A percentile compares a stretch with the other conserved stretches of the same genome.
Evolutionary conservation across 2,329 filamentous ascomycete species (phyloP).

Genomic region (Chaetomium olivaceum): DNA sequence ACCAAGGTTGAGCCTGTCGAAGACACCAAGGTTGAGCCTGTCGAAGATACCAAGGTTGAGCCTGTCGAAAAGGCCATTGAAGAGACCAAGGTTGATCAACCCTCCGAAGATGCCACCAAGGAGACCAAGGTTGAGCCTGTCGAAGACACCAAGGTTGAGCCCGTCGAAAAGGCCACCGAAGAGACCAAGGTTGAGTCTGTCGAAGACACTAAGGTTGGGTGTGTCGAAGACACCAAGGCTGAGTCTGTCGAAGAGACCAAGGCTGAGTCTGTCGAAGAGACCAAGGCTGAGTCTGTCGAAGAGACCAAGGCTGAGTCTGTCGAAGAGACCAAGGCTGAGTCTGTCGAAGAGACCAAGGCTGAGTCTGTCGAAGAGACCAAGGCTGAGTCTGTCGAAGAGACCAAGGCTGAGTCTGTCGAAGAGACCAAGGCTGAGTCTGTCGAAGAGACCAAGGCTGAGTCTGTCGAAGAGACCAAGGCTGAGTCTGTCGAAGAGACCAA

Average conservation of each 20-base stretch:
- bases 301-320: too few species aligned
- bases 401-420: too few species aligned
- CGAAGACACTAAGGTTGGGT: slow-evolving; percentile 14
- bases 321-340: neutral
- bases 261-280: slow-evolving; percentile 7
- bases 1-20: slow-evolving; percentile 9
- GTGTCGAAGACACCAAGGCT: neutral
- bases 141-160: slow-evolving; percentile 15
- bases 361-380: slow-evolving; percentile 4
- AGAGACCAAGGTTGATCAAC: slow-evolving; percentile 11
- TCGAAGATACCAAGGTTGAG: slow-evolving; percentile 4
- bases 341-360: neutral
- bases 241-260: neutral
- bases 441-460: neutral
- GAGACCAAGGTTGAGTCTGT: slow-evolving; percentile 9
- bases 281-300: slow-evolving; percentile 6
- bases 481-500: neutral
- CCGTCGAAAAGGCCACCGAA: too few species aligned
- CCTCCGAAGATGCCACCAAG: too few species aligned
- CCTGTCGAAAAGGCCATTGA: slow-evolving; percentile 16
- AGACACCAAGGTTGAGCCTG: slow-evolving; percentile 14
- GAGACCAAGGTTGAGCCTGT: slow-evolving; percentile 10
- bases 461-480: slow-evolving; percentile 1
- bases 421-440: too few species aligned
- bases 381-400: slow-evolving; percentile 7